Evolutionary conservation across 352 stramenopile species (phyloP), one percentile per base, ranked within the genome.

Genomic region (Phytophthora colocasiae): DNA sequence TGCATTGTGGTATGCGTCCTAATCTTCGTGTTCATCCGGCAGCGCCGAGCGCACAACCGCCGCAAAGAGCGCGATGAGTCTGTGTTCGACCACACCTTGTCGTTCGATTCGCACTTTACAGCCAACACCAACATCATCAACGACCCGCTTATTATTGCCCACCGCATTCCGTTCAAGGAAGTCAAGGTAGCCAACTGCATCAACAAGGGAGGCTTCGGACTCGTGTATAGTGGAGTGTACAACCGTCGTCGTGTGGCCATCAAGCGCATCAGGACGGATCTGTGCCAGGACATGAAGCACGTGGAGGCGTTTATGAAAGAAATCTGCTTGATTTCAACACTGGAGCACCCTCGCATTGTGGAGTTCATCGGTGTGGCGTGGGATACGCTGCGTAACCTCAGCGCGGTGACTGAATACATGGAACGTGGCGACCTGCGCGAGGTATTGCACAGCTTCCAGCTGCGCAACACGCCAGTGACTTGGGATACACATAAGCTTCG

Each of bases 371-470:
- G 84, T 0, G 81, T 91, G 14, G 72, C 81, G 8, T 92, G 83
- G 81, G 80, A 89, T 40, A 80, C 77, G 4, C 49, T 90, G 1
- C 75, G 71, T 7, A 84, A 91, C 44, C 47, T 92, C 0, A 78
- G 66, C 4, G 75, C 78, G 5, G 80, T 92, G 36, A 90, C 78
- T 6, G 84, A 93, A 69, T 88, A 87, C 53, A 91, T 93, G 84
- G 82, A 91, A 14, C 77, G 75, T 43, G 84, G 84, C 2, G 83
- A 93, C 48, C 56, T 93, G 14, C 82, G 82, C 4, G 80, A 86
- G 12, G 77, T 93, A 19, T 54, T 93, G 40, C 73, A 73, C 4
- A 72, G 60, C 14, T 83, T 80, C 61, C 78, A 87, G 47, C 47
- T 78, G 38, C 70, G 73, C 8, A 81, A 81, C 51, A 78, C 51